Percentiles rank a stretch among this genome's conserved stretches.
Conservation (phyloP, 2,329 filamentous ascomycete genomes). For the Penicillium sp. region DNA sequence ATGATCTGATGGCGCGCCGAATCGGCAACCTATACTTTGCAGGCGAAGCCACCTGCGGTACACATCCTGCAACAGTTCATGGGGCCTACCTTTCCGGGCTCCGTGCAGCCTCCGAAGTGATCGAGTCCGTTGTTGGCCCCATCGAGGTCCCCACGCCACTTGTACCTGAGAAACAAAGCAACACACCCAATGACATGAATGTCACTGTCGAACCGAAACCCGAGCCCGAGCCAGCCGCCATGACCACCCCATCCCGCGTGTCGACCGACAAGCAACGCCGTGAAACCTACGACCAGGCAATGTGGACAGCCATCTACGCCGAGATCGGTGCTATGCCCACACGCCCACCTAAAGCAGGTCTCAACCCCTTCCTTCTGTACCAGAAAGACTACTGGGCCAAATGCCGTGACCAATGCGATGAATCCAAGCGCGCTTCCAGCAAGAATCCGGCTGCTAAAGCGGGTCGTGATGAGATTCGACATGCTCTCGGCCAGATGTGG, state of each 20-base stretch:
- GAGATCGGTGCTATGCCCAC: constrained; percentile 75
- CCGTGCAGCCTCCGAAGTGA: constrained; percentile 82
- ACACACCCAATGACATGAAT: constrained; percentile 25
- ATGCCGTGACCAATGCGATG: constrained; percentile 69
- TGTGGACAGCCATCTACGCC: constrained; percentile 60
- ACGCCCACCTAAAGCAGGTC: constrained; percentile 72
- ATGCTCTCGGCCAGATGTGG: constrained; percentile 90
- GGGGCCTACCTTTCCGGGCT: constrained; percentile 94
- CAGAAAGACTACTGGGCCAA: constrained; percentile 73
- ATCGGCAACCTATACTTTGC: constrained; percentile 92
- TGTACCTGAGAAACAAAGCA: constrained; percentile 60
- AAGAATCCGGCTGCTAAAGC: constrained; percentile 71
- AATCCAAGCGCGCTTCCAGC: constrained; percentile 66
- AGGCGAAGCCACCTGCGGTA: constrained; percentile 93
- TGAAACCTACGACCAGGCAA: constrained; percentile 60
- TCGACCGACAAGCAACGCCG: constrained; percentile 37
- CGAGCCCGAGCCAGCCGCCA: constrained; percentile 12
- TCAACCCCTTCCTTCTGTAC: constrained; percentile 88
- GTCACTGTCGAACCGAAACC: constrained; percentile 15
- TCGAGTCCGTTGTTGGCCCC: constrained; percentile 78
- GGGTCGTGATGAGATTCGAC: constrained; percentile 73
- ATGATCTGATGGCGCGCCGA: constrained; percentile 84
- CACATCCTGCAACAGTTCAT: constrained; percentile 94
- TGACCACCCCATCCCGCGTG: constrained; percentile 10
- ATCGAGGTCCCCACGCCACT: constrained; percentile 78